phyloP scores from a whole-genome alignment of 805 yeast species.

The Saturnispora sekii region DNA sequence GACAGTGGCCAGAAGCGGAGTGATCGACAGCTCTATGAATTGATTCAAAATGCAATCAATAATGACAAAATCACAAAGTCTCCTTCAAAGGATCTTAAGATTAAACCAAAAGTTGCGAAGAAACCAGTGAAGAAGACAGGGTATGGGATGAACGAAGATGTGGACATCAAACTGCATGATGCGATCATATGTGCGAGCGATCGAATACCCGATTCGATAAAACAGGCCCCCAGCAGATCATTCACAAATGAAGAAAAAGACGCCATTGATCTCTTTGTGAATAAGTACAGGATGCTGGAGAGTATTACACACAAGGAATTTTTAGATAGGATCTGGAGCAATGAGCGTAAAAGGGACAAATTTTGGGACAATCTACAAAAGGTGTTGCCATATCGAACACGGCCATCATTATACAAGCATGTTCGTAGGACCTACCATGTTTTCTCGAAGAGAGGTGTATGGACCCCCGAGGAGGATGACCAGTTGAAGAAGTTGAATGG shows the following conservation, averaged over 20 bases:
- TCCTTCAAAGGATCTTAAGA: neutral
- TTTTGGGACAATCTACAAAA: slow-evolving; percentile 81
- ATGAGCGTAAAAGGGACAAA: slow-evolving; percentile 73
- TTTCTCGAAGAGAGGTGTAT: slow-evolving; percentile 79
- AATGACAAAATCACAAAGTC: neutral
- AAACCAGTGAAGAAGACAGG: neutral
- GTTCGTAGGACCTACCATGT: slow-evolving; percentile 84
- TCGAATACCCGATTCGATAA: slow-evolving; percentile 36
- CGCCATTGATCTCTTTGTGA: slow-evolving; percentile 65
- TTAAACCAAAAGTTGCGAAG: neutral
- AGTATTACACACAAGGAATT: slow-evolving; percentile 56
- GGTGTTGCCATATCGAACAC: slow-evolving; percentile 74
- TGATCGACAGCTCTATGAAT: slow-evolving; percentile 1
- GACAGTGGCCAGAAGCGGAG: neutral
- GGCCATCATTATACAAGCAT: slow-evolving; percentile 89
- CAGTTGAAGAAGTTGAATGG: slow-evolving; percentile 52
- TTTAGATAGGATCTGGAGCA: slow-evolving; percentile 81
- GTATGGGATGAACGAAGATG: neutral
- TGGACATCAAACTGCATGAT: neutral
- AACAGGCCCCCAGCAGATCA: slow-evolving; percentile 30
- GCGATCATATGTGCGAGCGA: slow-evolving; percentile 11
- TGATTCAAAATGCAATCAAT: slow-evolving; percentile 6
- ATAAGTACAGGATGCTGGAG: slow-evolving; percentile 56
- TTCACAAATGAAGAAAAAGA: slow-evolving; percentile 58
- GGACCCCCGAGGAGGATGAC: slow-evolving; percentile 79